Evolutionary conservation across 2,329 filamentous ascomycete genomes (phyloP), one percentile per base, ranked within the genome.

Genomic region (Cadophora luteo-olivacea): DNA sequence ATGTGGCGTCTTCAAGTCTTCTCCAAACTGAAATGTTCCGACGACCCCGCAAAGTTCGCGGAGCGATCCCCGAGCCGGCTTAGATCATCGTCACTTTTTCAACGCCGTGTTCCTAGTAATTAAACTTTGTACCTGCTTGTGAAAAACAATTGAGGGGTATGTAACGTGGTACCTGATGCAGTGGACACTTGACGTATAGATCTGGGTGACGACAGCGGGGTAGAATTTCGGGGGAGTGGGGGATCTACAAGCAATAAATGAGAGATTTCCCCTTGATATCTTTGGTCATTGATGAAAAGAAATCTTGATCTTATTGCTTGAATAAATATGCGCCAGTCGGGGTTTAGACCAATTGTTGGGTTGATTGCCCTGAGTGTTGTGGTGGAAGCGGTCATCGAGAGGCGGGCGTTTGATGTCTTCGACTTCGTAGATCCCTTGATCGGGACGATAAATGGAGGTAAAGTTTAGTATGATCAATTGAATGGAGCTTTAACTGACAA

Each of bases 401-500:
- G 24, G 32, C 32, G 33, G 22, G n/a, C 19, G 12, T 58, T 58
- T 38, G 32, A 58, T 38, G 33, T 58, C 19, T 58, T 58, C 38
- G 32, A 58, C 19, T 58, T 58, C 16, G 55, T 58, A 11, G 55
- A 58, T 38, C 55, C 54, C 32, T 79, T 87, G 4, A 86, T 87
- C 65, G 85, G 85, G 33, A 85, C 84, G 16, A 80, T 79, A 1
- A 83, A 84, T 75, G 85, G 84, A 76, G 85, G 85, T 4, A 67
- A 68, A 3, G 14, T 14, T 19, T 19, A 16, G 41, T 5, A 45
- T 55, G 1, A 12, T 14, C 6, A 8, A 19, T 36, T 8, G 11
- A 41, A 41, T 19, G 4, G 6, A 41, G 8, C 9, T 11, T n/a
- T n/a, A 22, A 51, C 11, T 63, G 2, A 24, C 36, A 19, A 32